phyloP scores from a whole-genome alignment of 2,329 filamentous ascomycete species.

The Fusarium graminum region DNA sequence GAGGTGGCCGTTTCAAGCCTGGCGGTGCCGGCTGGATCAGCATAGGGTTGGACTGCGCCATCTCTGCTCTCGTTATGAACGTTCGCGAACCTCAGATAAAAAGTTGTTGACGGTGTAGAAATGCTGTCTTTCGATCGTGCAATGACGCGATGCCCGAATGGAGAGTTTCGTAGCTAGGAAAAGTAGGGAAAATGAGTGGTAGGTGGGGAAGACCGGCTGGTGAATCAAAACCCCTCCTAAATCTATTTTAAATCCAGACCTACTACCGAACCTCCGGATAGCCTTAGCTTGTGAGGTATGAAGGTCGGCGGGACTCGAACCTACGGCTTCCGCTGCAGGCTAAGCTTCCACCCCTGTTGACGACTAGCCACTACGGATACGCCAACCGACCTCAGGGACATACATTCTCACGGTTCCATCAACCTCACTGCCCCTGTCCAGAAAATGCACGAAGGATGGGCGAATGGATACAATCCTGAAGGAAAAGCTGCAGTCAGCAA shows the following conservation, averaged over 20 bases:
- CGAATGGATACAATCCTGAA: slow-evolving; percentile 9
- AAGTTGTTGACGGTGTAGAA: slow-evolving; percentile 9
- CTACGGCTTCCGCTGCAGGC: no score
- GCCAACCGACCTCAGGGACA: no score
- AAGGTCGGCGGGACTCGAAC: no score
- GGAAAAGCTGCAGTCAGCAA: no score
- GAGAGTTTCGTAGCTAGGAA: slow-evolving; percentile 11
- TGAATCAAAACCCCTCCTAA: no score
- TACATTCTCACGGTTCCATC: slow-evolving; percentile 8
- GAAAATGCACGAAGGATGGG: slow-evolving; percentile 11
- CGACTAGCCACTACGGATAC: no score
- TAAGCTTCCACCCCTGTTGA: no score
- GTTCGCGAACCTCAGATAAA: slow-evolving; percentile 8
- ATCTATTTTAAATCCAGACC: no score
- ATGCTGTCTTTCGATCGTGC: slow-evolving; percentile 4
- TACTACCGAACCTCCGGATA: no score
- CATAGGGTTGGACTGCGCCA: slow-evolving; percentile 11
- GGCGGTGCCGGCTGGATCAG: slow-evolving; percentile 10
- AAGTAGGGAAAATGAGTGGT: no score
- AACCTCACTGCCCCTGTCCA: slow-evolving; percentile 10
- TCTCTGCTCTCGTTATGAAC: slow-evolving; percentile 12
- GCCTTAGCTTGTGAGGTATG: no score
- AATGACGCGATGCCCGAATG: slow-evolving; percentile 9
- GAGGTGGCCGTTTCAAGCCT: slow-evolving; percentile 9
- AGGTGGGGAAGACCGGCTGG: no score